Evolutionary conservation across 768 basidiomycete genomes (phyloP).

Genomic region (Kwoniella newhampshirensis): DNA sequence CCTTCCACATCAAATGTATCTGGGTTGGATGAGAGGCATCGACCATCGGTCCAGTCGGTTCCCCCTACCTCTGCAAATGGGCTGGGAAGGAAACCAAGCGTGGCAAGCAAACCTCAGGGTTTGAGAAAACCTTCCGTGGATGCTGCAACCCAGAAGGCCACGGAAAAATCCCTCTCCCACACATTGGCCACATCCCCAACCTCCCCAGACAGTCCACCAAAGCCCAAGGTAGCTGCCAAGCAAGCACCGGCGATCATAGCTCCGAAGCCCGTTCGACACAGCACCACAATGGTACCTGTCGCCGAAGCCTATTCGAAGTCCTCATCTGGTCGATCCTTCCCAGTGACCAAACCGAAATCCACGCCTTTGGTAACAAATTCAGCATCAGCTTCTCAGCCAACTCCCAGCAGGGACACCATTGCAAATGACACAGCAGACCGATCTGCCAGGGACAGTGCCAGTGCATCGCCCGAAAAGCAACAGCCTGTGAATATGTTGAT

Average conservation of each 20-base stretch:
- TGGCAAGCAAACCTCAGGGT: conserved; percentile 29
- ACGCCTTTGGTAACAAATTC: conserved; percentile 2
- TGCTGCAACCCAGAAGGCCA: too few relatives aligned
- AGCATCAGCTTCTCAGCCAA: background rate
- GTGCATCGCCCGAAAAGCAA: conserved; percentile 41
- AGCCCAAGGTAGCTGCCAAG: conserved; percentile 8
- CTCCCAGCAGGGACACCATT: background rate
- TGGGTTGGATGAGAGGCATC: background rate
- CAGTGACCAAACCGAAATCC: conserved; percentile 29
- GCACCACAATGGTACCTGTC: conserved; percentile 11
- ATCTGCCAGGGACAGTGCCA: conserved; percentile 1
- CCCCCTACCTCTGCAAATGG: conserved; percentile 3
- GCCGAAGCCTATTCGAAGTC: conserved; percentile 30
- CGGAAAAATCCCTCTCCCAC: background rate
- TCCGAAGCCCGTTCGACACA: conserved; percentile 19
- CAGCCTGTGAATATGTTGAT: conserved; percentile 50
- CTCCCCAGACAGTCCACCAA: background rate
- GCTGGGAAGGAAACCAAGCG: conserved; percentile 35
- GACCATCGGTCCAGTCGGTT: background rate
- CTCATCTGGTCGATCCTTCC: conserved; percentile 38
- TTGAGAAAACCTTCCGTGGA: conserved; percentile 27
- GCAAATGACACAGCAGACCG: background rate
- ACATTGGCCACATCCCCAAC: background rate
- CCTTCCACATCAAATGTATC: conserved; percentile 8
- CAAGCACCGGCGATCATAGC: conserved; percentile 6